Base-by-base conservation (phyloP, 257 asterid genomes). In the Forsythia suspensa region DNA sequence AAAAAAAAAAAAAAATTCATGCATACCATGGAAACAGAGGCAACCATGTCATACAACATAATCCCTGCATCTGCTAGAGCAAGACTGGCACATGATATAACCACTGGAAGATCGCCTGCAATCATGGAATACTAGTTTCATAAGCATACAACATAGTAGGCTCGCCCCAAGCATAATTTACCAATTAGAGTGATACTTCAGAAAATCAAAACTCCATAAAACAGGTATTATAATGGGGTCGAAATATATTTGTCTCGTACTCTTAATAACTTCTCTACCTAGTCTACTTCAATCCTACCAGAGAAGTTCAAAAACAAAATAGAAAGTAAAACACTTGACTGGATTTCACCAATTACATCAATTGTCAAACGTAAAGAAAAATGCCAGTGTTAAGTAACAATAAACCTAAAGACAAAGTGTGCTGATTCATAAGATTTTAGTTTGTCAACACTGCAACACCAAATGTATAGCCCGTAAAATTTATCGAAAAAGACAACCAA, bases 61-160 rank as follows among this genome's bases (percentile, higher is more conserved):
- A 96, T 96, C 85, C 99, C 99, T 10, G 99, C 99, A 91, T 95
- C 99, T 34, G 98, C 98, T 74, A 94, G 91, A 71, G 98, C 98
- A 79, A 96, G 96, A 82, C 99, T 96, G 72, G 98, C 99, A 68
- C 99, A 96, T 70, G 97, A 86, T 79, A 96, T 91, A 76, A 96
- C 82, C 75, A 96, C 97, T 0, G 98, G 96, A 84, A 94, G 97
- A 86, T 96, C 99, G 52, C 98, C 98, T 95, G 86, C 78, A 80
- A 55, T 43, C 69, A 72, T 46, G 68, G 77, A 34, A 77, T 29
- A 82, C 3, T 36, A 44, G 44, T 65, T 67, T 59, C 38, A 51
- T 59, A 51, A 82, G 81, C 59, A 82, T 18, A 57, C 12, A 76
- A 76, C 44, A 38, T 44, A 70, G 18, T 70, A 74, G 12, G 10